Conservation (phyloP, 345 rosid genomes). For the Eutrema yunnanense region DNA sequence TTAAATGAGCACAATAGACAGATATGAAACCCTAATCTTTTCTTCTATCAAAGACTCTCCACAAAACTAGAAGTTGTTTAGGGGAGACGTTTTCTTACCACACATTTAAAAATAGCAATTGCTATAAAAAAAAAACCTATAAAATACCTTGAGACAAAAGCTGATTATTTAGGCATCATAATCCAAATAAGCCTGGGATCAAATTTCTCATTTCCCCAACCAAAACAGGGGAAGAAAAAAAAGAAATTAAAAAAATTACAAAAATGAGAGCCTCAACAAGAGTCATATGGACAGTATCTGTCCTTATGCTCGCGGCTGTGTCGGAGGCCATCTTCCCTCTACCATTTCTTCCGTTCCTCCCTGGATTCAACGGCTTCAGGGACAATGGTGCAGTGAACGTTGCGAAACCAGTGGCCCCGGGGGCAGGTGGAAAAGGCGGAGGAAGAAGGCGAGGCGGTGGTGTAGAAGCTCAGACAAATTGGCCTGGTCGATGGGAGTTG, state of each 20-base stretch:
- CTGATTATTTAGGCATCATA: conserved; percentile 18
- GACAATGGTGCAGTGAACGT: not conserved
- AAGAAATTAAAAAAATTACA: not conserved
- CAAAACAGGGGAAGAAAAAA: conserved; percentile 4
- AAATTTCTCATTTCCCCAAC: conserved; percentile 13
- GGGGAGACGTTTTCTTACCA: conserved; percentile 23
- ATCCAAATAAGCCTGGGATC: conserved; percentile 18
- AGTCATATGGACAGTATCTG: conserved; percentile 30
- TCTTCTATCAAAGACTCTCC: not conserved
- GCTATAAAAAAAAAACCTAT: conserved; percentile 19
- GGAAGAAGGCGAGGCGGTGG: conserved; percentile 4
- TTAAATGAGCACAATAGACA: not conserved
- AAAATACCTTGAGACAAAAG: not conserved
- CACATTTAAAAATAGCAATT: conserved; percentile 20
- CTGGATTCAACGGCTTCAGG: not conserved
- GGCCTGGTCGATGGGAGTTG: conserved; percentile 56
- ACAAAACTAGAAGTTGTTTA: conserved; percentile 17
- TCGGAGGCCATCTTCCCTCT: conserved; percentile 29
- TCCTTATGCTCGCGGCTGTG: conserved; percentile 27
- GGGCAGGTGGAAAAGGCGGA: conserved; percentile 1
- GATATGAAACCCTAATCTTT: conserved; percentile 1
- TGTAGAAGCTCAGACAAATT: conserved; percentile 19
- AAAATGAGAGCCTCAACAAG: conserved; percentile 28
- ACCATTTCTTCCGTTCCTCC: conserved; percentile 24
- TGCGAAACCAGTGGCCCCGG: not conserved